phyloP scores from a whole-genome alignment of 1,139 yeast species.

The Scheffersomyces quercinus region DNA sequence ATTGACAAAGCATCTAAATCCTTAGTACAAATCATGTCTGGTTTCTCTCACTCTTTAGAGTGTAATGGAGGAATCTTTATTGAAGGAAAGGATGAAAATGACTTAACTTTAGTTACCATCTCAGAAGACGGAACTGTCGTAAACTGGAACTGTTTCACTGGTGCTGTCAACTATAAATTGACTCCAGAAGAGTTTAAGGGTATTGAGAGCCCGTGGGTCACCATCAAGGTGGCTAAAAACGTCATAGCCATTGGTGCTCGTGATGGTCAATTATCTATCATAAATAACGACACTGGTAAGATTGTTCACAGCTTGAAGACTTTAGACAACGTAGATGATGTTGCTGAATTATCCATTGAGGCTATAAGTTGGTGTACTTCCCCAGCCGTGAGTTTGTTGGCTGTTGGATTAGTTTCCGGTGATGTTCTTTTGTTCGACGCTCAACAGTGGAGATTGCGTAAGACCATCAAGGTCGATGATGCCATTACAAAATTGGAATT shows the following conservation, averaged over 20 bases:
- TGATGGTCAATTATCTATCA: conserved; percentile 78
- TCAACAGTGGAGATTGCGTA: conserved; percentile 83
- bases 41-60: conserved; percentile 76
- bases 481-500: conserved; percentile 83
- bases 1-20: conserved; percentile 55
- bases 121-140: conserved; percentile 89
- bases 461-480: conserved; percentile 66
- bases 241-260: conserved; percentile 76
- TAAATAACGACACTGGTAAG: conserved; percentile 73
- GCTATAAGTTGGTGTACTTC: conserved; percentile 78
- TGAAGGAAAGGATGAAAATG: conserved; percentile 59
- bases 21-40: conserved; percentile 74
- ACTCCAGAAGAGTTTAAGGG: conserved; percentile 66
- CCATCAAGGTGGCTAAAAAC: conserved; percentile 50
- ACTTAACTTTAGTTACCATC: conserved; percentile 66
- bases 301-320: conserved; percentile 67
- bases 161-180: conserved; percentile 64
- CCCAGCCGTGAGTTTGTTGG: conserved; percentile 59
- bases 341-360: conserved; percentile 80
- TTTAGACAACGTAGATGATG: conserved; percentile 60
- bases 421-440: conserved; percentile 79
- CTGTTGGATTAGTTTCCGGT: conserved; percentile 89
- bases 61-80: conserved; percentile 79
- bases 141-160: conserved; percentile 87
- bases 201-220: conserved; percentile 84